phyloP scores from a whole-genome alignment of 495 filamentous ascomycete genomes.

The Neurospora sublineolata region DNA sequence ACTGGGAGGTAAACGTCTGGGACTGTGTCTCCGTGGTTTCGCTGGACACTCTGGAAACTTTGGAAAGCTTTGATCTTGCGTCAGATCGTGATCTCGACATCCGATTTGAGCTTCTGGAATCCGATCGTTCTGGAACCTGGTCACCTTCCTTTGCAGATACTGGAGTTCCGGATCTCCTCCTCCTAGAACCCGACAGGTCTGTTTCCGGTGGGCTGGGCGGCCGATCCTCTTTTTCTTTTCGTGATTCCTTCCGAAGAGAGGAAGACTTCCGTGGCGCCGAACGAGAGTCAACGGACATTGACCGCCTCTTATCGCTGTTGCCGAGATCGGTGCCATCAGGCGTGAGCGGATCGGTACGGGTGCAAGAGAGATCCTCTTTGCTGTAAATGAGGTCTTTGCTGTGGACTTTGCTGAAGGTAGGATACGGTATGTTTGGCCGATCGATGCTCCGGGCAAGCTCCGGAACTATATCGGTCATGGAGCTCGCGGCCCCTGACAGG shows the following conservation, averaged over 20 bases:
- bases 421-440: slow-evolving; percentile 62
- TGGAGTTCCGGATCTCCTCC: slow-evolving; percentile 27
- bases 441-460: slow-evolving; percentile 35
- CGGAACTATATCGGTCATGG: slow-evolving; percentile 38
- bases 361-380: slow-evolving; percentile 41
- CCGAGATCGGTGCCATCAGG: slow-evolving; percentile 72
- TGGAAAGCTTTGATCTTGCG: slow-evolving; percentile 33
- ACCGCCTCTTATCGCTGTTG: slow-evolving; percentile 33
- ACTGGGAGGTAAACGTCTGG: slow-evolving; percentile 3
- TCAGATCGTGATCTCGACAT: slow-evolving; percentile 33
- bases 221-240: slow-evolving; percentile 31
- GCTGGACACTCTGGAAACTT: slow-evolving; percentile 36
- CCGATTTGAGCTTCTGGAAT: slow-evolving; percentile 27
- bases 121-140: slow-evolving; percentile 16
- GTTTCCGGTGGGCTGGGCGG: slow-evolving; percentile 47
- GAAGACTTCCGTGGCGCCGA: slow-evolving; percentile 15
- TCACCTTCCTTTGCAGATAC: slow-evolving; percentile 22
- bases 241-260: slow-evolving; percentile 19
- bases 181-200: slow-evolving; percentile 34
- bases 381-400: slow-evolving; percentile 69
- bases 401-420: slow-evolving; percentile 76
- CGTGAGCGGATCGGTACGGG: slow-evolving; percentile 49
- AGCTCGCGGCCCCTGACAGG: slow-evolving; percentile 20
- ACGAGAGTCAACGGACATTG: slow-evolving; percentile 25
- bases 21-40: slow-evolving; percentile 22